Evolutionary conservation across 139 green algal species (phyloP).

Genomic region (Pseudopediastrum boryanum): DNA sequence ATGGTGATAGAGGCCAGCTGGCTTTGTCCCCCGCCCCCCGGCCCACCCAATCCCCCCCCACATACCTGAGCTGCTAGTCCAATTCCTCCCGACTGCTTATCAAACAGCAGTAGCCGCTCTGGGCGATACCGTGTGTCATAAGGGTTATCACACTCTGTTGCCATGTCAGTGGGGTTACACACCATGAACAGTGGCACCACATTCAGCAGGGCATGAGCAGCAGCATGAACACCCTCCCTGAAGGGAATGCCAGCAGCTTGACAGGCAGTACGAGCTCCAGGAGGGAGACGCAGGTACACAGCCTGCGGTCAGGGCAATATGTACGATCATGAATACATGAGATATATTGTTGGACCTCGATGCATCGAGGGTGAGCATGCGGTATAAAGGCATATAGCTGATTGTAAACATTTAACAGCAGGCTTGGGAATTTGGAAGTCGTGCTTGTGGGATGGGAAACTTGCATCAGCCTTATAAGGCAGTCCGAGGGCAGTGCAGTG

Average conservation of each 20-base stretch:
- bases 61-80: constrained; percentile 76
- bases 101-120: constrained; percentile 91
- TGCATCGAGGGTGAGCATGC: too few relatives aligned
- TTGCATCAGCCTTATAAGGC: too few relatives aligned
- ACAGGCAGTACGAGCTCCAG: constrained; percentile 45
- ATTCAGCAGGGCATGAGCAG: constrained; percentile 88
- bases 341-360: too few relatives aligned
- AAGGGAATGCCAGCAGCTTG: constrained; percentile 59
- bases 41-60: not conserved
- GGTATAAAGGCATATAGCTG: too few relatives aligned
- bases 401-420: too few relatives aligned
- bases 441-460: too few relatives aligned
- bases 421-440: too few relatives aligned
- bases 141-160: constrained; percentile 75
- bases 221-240: constrained; percentile 85
- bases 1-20: too few relatives aligned
- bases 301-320: too few relatives aligned
- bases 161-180: constrained; percentile 44
- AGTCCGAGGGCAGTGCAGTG: too few relatives aligned
- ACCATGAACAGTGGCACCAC: constrained; percentile 86
- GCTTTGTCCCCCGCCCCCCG: too few relatives aligned
- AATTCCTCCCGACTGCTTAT: constrained; percentile 89
- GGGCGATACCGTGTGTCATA: constrained; percentile 78
- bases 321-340: too few relatives aligned
- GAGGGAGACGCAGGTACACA: constrained; percentile 81